Evolutionary conservation across 768 basidiomycete species (phyloP).

Genomic region (Tephrocybe sp.): DNA sequence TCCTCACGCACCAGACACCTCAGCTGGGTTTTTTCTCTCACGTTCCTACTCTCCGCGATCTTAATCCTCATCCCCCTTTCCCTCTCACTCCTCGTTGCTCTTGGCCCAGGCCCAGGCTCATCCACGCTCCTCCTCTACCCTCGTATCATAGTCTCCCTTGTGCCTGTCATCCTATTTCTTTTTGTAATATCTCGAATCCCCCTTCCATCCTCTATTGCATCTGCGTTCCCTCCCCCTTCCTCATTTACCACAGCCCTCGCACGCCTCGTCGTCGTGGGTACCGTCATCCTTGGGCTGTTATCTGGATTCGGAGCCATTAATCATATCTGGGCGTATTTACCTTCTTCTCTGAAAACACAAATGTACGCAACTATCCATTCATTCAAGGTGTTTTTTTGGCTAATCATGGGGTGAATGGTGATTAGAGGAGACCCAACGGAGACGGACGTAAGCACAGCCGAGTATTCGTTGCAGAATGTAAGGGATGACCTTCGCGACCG

Average conservation of each 20-base stretch:
- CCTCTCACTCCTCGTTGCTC: slow-evolving; percentile 54
- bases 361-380: neutral
- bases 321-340: slow-evolving; percentile 61
- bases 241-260: slow-evolving; percentile 46
- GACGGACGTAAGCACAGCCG: slow-evolving; percentile 49
- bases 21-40: slow-evolving; percentile 69
- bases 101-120: slow-evolving; percentile 20
- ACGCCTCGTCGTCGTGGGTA: slow-evolving; percentile 74
- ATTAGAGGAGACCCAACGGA: slow-evolving; percentile 41
- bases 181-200: slow-evolving; percentile 65
- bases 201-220: slow-evolving; percentile 36
- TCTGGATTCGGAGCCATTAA: slow-evolving; percentile 79
- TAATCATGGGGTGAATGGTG: neutral
- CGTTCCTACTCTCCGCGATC: slow-evolving; percentile 55
- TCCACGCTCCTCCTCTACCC: slow-evolving; percentile 23
- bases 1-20: slow-evolving; percentile 58
- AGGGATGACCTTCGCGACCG: slow-evolving; percentile 52
- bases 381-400: neutral
- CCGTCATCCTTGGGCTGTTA: slow-evolving; percentile 71
- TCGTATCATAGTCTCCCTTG: slow-evolving; percentile 38
- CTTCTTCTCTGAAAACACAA: slow-evolving; percentile 31
- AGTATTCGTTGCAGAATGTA: slow-evolving; percentile 57
- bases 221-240: too few relatives aligned
- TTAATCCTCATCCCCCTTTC: slow-evolving; percentile 68
- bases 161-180: slow-evolving; percentile 55